Conservation (phyloP, 2,329 filamentous ascomycete genomes). For the Calonectria pteridis region DNA sequence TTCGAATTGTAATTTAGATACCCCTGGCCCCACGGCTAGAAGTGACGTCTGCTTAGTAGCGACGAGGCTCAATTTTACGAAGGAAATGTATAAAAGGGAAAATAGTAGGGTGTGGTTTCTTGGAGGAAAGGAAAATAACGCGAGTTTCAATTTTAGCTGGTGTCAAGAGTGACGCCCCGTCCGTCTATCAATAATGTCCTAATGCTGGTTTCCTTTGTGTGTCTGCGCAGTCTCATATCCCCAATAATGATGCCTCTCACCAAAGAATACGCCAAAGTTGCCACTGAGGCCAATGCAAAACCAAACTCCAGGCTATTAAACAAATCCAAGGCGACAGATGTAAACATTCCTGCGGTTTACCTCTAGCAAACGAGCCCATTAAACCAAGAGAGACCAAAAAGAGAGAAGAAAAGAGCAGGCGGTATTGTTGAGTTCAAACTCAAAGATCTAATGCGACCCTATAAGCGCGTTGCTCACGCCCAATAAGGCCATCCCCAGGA, state of each 20-base stretch:
- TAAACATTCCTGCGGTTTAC: background rate
- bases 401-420: background rate
- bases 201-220: slow-evolving; percentile 14
- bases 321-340: background rate
- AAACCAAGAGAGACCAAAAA: background rate
- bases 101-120: background rate
- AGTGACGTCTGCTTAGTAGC: slow-evolving; percentile 1
- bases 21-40: slow-evolving; percentile 35
- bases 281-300: background rate
- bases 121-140: background rate
- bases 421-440: background rate
- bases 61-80: slow-evolving; percentile 23
- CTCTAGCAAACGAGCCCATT: background rate
- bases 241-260: background rate
- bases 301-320: slow-evolving; percentile 19
- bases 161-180: background rate
- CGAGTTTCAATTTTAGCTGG: slow-evolving; percentile 9
- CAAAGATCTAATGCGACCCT: slow-evolving; percentile 58
- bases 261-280: slow-evolving; percentile 7
- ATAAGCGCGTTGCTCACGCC: slow-evolving; percentile 88
- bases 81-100: slow-evolving; percentile 17
- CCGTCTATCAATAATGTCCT: slow-evolving; percentile 36
- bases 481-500: slow-evolving; percentile 88
- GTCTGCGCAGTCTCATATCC: background rate
- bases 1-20: slow-evolving; percentile 38